Evolutionary conservation across 495 filamentous ascomycete genomes (phyloP), one percentile per base, ranked within the genome.

Genomic region (Filosporella fistucella): DNA sequence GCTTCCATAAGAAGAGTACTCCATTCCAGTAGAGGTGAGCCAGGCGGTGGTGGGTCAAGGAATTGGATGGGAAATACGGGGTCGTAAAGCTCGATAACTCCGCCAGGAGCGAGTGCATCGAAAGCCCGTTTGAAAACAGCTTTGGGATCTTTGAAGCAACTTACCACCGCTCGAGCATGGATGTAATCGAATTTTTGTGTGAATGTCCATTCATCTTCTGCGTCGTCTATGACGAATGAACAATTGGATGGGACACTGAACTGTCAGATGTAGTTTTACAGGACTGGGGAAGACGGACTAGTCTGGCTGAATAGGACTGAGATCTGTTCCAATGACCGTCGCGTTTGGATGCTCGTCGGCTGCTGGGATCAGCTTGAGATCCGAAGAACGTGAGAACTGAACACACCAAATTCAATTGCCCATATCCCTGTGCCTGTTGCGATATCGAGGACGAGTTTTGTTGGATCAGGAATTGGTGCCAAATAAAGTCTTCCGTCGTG

Each of bases 391-490:
- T 30, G 28, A 30, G 28, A 30, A 8, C 28, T 8, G 28, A 4
- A 42, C 56, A 18, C 56, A 63, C 62, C 73, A 58, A 75, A 69
- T 43, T 76, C 75, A n/a, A 78, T 71, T 40, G 73, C 77, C 77
- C 74, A 82, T 49, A 74, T 68, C 17, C 74, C 75, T 2, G 71
- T 72, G 0, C 75, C 77, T 13, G 76, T 79, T 20, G 77, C 80
- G 30, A 79, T 59, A 42, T 82, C 79, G 9, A 82, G 67, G 36
- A 81, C 72, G 11, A 70, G 65, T 25, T 64, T 61, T 4, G 53
- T 43, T 28, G 58, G 38, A 24, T 47, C 57, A 12, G 57, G 57
- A 16, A 75, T 57, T 20, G 69, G 71, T 1, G 63, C 65, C 12
- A 67, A 54, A 14, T 68, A 75, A 12, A 77, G 60, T 17, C 65